Base-by-base conservation (phyloP, 2,329 filamentous ascomycete genomes). In the Colletotrichum ledebouriae region DNA sequence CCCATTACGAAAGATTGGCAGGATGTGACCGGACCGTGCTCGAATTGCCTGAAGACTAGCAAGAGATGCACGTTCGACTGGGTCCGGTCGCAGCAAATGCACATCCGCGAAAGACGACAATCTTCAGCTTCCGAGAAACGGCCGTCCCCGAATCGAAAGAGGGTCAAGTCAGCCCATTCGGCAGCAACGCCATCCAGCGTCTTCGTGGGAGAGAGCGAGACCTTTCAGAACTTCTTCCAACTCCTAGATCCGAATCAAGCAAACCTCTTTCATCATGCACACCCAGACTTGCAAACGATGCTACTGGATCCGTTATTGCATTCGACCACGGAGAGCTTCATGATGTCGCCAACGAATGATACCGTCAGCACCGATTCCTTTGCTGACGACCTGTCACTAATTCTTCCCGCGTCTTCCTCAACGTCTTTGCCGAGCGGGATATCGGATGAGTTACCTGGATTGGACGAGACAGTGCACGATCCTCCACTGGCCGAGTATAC, bases 41-140 rank as follows among this genome's bases (percentile, higher is more conserved):
- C 75, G 0, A 78, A 78, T 13, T 78, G 76, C 34, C 60, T 67
- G 5, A 76, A 72, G 61, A 78, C 76, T 15, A 72, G 73, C 6
- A 78, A 78, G 50, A 69, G 67, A 10, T 78, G 76, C 13, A 74
- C 75, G 1, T 63, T 76, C 44, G 72, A 76, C 9, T 77, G 76
- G 76, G 72, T 64, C 11, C 66, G 61, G 47, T 63, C 70, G n/a
- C 67, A 72, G 44, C 58, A 68, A 13, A 29, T 42, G 11, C 65
- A 65, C 9, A 55, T 68, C 11, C 65, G 47, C 3, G 47, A 49
- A 12, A 47, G 55, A 34, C 34, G 55, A 11, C 61, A 65, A 17
- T 55, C 61, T 2, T 42, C 55, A 4, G 52, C 47, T 2, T 42
- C 55, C 11, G 55, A 59, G 12, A 65, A 47, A 5, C 6, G 15